Evolutionary conservation across 352 stramenopile species (phyloP).

Genomic region (Saprolegnia parasitica): DNA sequence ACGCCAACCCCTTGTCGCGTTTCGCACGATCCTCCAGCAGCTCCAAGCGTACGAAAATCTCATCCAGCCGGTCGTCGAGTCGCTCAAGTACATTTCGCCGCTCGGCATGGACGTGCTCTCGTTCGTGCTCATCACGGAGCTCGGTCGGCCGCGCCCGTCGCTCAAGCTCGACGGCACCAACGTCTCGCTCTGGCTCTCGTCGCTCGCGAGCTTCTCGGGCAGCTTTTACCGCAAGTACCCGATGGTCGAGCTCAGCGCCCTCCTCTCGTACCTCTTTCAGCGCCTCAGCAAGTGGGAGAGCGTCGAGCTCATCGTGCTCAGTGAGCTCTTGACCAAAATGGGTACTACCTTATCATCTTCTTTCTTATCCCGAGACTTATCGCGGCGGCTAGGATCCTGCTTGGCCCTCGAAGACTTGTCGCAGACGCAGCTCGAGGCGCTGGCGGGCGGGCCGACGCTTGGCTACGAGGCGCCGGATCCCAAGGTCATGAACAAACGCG

Average conservation of each 20-base stretch:
- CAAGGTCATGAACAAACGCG: slow-evolving; percentile 78
- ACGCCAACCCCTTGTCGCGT: slow-evolving; percentile 94
- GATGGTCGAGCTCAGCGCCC: slow-evolving; percentile 85
- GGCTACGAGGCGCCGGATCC: slow-evolving; percentile 74
- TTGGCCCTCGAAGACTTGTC: slow-evolving; percentile 86
- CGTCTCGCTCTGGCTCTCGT: slow-evolving; percentile 91
- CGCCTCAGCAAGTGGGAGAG: slow-evolving; percentile 81
- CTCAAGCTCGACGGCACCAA: slow-evolving; percentile 88
- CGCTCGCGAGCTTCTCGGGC: slow-evolving; percentile 90
- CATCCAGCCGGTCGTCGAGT: slow-evolving; percentile 94
- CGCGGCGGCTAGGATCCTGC: slow-evolving; percentile 42
- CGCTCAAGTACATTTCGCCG: slow-evolving; percentile 91
- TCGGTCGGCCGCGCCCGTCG: slow-evolving; percentile 77
- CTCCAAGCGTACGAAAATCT: slow-evolving; percentile 98
- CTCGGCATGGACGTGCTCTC: slow-evolving; percentile 92
- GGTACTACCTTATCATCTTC: slow-evolving; percentile 28
- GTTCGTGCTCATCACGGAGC: slow-evolving; percentile 88
- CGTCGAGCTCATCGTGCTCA: slow-evolving; percentile 82
- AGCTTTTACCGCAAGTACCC: slow-evolving; percentile 93
- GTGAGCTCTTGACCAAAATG: slow-evolving; percentile 85
- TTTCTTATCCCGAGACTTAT: not conserved
- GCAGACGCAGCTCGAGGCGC: slow-evolving; percentile 69
- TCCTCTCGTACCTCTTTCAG: slow-evolving; percentile 89
- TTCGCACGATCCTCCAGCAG: slow-evolving; percentile 91
- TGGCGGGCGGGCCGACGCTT: slow-evolving; percentile 69